A percentile compares a stretch with the other conserved stretches of the same genome.
These are phyloP conservation scores for Posidonia oceanica DNA, from an alignment of 116 monocot genomes.

Conservation along the genomic window DNA sequence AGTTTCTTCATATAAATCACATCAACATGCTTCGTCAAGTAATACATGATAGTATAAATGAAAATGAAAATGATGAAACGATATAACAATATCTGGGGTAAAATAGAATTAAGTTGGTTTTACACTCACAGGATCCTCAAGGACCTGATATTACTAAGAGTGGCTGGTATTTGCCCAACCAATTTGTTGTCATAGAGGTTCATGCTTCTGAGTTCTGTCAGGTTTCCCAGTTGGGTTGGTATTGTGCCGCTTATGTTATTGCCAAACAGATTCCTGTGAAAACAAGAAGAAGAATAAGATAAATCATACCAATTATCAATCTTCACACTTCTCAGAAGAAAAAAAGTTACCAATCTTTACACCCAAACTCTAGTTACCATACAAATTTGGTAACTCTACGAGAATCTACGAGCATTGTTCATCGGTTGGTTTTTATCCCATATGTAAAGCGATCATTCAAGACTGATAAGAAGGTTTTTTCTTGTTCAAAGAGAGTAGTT, in stretches of 20 bases:
- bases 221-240: constrained; percentile 23
- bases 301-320: too few relatives aligned
- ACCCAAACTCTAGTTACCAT: neutral
- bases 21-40: too few relatives aligned
- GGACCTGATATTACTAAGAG: constrained; percentile 6
- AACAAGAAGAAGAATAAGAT: neutral
- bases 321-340: too few relatives aligned
- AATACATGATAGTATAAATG: too few relatives aligned
- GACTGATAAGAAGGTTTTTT: too few relatives aligned
- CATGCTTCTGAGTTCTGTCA: constrained; percentile 35
- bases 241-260: constrained; percentile 35
- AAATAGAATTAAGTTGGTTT: neutral
- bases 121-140: constrained; percentile 6
- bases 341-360: too few relatives aligned
- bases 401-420: too few relatives aligned
- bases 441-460: too few relatives aligned
- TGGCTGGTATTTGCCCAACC: constrained; percentile 19
- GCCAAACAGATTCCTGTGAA: constrained; percentile 28
- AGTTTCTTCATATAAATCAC: neutral
- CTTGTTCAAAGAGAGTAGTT: too few relatives aligned
- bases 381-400: too few relatives aligned
- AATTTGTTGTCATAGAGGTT: constrained; percentile 32
- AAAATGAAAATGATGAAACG: too few relatives aligned
- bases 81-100: neutral
- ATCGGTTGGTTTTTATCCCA: too few relatives aligned